phyloP scores from a whole-genome alignment of 2,329 filamentous ascomycete species.

The Hypocreales sp. region DNA sequence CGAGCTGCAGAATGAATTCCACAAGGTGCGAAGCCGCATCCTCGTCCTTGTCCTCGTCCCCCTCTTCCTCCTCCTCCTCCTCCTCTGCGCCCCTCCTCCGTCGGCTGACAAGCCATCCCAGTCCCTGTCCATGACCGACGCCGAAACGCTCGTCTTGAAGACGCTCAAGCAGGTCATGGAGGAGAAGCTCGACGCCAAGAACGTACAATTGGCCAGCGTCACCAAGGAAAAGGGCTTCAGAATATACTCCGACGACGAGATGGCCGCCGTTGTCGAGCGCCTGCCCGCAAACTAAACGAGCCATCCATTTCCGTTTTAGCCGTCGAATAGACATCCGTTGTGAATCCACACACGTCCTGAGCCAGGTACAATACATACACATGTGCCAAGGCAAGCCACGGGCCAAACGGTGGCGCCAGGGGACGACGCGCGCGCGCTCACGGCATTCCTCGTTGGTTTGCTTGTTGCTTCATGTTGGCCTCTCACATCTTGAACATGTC shows the following conservation, averaged over 20 bases:
- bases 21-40: conserved; percentile 71
- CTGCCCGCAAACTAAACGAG: conserved; percentile 46
- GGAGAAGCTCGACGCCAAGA: conserved; percentile 98
- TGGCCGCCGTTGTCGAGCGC: conserved; percentile 81
- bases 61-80: background rate
- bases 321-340: no score
- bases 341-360: no score
- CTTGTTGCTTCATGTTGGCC: no score
- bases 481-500: no score
- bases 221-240: conserved; percentile 96
- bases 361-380: no score
- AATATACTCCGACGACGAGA: conserved; percentile 97
- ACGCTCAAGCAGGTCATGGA: conserved; percentile 99
- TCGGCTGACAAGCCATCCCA: no score
- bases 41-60: background rate
- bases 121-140: conserved; percentile 83
- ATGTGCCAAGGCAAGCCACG: no score
- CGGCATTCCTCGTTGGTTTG: no score
- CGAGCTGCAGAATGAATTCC: conserved; percentile 96
- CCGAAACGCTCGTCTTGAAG: conserved; percentile 90
- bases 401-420: no score
- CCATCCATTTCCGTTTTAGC: no score
- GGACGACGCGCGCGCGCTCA: no score
- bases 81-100: background rate
- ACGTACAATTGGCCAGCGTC: conserved; percentile 93